phyloP scores from a whole-genome alignment of 2,329 filamentous ascomycete genomes.

The Aureobasidium leucospermi region DNA sequence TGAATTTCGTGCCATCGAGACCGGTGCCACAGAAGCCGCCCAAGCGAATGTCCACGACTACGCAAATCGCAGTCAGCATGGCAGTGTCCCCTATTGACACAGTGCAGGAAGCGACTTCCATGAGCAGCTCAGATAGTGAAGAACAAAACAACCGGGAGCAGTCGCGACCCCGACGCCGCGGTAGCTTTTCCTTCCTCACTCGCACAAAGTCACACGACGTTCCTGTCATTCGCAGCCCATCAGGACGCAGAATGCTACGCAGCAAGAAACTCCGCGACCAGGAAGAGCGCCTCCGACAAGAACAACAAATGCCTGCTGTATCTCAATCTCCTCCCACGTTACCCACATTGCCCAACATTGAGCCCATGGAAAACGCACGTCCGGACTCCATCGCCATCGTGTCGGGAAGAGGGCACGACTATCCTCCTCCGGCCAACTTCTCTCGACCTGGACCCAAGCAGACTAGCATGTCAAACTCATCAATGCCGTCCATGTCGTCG shows the following conservation, averaged over 20 bases:
- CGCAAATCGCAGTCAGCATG: background rate
- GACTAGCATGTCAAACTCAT: background rate
- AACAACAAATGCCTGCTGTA: slow-evolving; percentile 43
- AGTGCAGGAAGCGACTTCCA: slow-evolving; percentile 5
- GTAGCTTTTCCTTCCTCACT: slow-evolving; percentile 16
- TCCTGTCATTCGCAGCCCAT: slow-evolving; percentile 11
- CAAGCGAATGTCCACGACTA: background rate
- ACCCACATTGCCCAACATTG: slow-evolving; percentile 44
- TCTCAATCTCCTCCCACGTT: slow-evolving; percentile 55
- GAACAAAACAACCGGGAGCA: background rate
- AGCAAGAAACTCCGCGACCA: slow-evolving; percentile 36
- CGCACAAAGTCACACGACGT: slow-evolving; percentile 17
- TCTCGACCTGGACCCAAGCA: slow-evolving; percentile 28
- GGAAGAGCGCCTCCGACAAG: slow-evolving; percentile 48
- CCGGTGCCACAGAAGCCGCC: slow-evolving; percentile 3
- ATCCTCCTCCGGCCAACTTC: slow-evolving; percentile 26
- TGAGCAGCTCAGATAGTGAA: slow-evolving; percentile 5
- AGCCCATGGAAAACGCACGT: slow-evolving; percentile 57
- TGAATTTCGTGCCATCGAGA: background rate
- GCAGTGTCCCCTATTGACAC: background rate
- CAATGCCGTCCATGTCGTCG: slow-evolving; percentile 9
- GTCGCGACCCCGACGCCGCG: slow-evolving; percentile 7
- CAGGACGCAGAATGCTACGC: slow-evolving; percentile 24
- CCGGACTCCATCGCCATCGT: slow-evolving; percentile 56
- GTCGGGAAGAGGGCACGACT: slow-evolving; percentile 39